Evolutionary conservation across 2,329 filamentous ascomycete species (phyloP), one percentile per base, ranked within the genome.

Genomic region (Thyridium curvatum): DNA sequence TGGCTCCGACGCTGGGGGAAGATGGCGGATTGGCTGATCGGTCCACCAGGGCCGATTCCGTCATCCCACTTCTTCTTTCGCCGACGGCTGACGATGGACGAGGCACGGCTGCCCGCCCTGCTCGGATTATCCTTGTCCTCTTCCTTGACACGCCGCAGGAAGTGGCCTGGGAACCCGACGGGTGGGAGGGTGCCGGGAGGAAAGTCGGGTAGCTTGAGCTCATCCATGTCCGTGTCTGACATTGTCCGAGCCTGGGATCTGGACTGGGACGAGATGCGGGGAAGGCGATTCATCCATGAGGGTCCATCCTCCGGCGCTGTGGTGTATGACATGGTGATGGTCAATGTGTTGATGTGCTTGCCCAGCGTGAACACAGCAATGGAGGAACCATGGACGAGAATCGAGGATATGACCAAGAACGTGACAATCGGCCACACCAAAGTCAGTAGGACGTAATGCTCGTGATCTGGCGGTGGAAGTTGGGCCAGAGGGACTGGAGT

Each of bases 361-460:
- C 93, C 93, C 2, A 98, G 77, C 0, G 93, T 97, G 53, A 98
- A 98, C 8, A 98, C 93, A 5, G 93, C 93, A 51, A 98, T 85
- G 0, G 93, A 97, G n/a, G 93, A 97, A 16, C 93, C 93, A 54
- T 98, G 93, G 2, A 98, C 87, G 30, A 97, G 65, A 52, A 98
- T 98, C 12, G 93, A 98, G 4, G 86, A 76, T 38, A 98, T 86
- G 44, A 98, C 91, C 53, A 98, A 69, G 62, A 98, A 98, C 1
- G 87, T 88, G 0, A 86, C 87, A 42, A 98, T 90, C 0, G 93
- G 93, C 93, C 93, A 98, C 35, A 98, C 94, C 18, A 95, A 66
- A 39, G 86, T 76, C 37, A 97, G 81, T 26, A 96, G 71, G 26
- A 79, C 74, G 47, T 83, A 84, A 41, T 84, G 64, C 1, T 74